Evolutionary conservation across 208 protist species (phyloP).

Genomic region (Acanthamoeba divionensis): DNA sequence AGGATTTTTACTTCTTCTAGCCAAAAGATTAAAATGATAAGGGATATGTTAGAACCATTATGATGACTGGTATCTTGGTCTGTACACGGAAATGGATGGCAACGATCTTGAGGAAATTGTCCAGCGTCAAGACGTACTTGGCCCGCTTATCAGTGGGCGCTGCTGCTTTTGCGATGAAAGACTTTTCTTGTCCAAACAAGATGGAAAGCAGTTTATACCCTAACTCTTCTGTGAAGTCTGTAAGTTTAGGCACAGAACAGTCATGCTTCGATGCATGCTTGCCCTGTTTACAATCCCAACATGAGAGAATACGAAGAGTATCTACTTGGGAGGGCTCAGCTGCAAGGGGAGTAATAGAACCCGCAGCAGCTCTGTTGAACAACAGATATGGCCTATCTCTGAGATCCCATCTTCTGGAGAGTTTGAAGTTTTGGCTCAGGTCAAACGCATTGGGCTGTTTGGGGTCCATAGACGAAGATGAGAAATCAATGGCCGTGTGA

Average conservation of each 20-base stretch:
- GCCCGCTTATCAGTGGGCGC: background rate
- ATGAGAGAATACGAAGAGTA: background rate
- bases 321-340: background rate
- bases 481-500: background rate
- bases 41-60: constrained; percentile 9
- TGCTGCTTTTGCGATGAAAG: background rate
- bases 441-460: background rate
- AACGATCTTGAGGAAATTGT: constrained; percentile 53
- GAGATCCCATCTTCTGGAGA: background rate
- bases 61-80: constrained; percentile 4
- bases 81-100: constrained; percentile 39
- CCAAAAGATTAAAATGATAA: background rate
- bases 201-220: background rate
- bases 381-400: background rate
- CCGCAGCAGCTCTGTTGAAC: background rate
- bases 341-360: background rate
- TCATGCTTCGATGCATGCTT: background rate
- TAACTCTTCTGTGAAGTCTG: background rate
- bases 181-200: background rate
- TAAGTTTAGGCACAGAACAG: background rate
- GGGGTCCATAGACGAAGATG: constrained; percentile 11
- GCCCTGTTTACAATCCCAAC: background rate
- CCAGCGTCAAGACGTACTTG: constrained; percentile 44
- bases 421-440: constrained; percentile 30
- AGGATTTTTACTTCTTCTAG: background rate